phyloP scores from a whole-genome alignment of 2,329 filamentous ascomycete genomes.

The Trichoderma afroharzianum region DNA sequence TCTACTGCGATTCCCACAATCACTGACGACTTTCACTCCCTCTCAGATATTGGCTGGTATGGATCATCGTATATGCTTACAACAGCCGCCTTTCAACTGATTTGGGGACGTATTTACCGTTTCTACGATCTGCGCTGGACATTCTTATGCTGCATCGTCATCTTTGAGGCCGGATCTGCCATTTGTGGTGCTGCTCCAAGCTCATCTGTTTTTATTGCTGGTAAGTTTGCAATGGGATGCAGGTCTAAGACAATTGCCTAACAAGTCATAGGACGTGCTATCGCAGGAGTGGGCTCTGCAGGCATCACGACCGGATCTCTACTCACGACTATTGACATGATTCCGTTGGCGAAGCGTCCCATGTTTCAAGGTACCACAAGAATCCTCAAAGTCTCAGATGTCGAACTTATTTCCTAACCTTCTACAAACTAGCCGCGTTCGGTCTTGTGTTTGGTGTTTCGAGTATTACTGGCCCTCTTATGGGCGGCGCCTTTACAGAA shows the following conservation, averaged over 20 bases:
- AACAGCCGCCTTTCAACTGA: slow-evolving; percentile 49
- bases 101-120: slow-evolving; percentile 53
- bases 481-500: slow-evolving; percentile 52
- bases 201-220: slow-evolving; percentile 52
- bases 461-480: slow-evolving; percentile 50
- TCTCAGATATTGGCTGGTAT: slow-evolving; percentile 63
- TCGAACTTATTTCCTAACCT: slow-evolving; percentile 13
- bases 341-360: slow-evolving; percentile 58
- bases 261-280: slow-evolving; percentile 36
- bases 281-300: slow-evolving; percentile 54
- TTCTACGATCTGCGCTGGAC: slow-evolving; percentile 49
- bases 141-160: slow-evolving; percentile 45
- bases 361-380: slow-evolving; percentile 46
- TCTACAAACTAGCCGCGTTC: slow-evolving; percentile 39
- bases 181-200: slow-evolving; percentile 53
- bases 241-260: background rate
- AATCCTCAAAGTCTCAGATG: background rate
- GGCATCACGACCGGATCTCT: slow-evolving; percentile 57
- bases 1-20: slow-evolving; percentile 53
- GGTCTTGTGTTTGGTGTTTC: slow-evolving; percentile 54
- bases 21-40: slow-evolving; percentile 54
- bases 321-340: slow-evolving; percentile 54
- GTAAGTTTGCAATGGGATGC: slow-evolving; percentile 23
- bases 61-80: slow-evolving; percentile 60
- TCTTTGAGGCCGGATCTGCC: slow-evolving; percentile 54